Evolutionary conservation across 768 basidiomycete species (phyloP), one percentile per base, ranked within the genome.

Genomic region (Kwoniella dendrophila): DNA sequence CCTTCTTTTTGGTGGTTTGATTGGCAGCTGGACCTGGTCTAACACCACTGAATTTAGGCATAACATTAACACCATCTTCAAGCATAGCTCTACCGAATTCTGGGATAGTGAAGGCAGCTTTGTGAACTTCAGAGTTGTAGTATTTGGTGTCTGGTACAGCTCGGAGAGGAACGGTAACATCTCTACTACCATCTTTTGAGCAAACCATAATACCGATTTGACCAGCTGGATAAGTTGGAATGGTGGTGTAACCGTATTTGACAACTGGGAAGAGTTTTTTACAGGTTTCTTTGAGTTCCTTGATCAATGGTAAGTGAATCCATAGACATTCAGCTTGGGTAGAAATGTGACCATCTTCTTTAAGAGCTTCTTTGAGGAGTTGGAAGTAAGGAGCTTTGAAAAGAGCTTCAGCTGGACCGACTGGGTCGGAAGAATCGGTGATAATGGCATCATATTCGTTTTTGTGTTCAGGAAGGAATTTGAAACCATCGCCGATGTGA

Each of bases 371-470:
- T 77, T 92, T 86, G 59, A 99, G 84, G 34, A 98, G 87, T 79
- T 91, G 85, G 84, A 97, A 99, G 85, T 96, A 99, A 1, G 93
- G 90, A 79, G 93, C 90, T 81, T 98, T 86, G 85, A 99, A 98
- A 67, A 98, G 88, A 24, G 89, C 85, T 45, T 87, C 88, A 45
- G 95, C 95, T 43, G 95, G 95, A 43, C 95, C 95, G 57, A 97
- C 92, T 38, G 95, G 95, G 80, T 98, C 95, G 22, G 93, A 96
- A 20, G 94, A 97, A 80, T 99, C 95, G 65, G 95, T 99, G 82
- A 99, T 90, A 82, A 99, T 98, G 63, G 90, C 91, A 76, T 99
- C 95, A 86, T 95, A 96, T 52, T 86, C 86, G 50, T 86, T 82
- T 70, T 88, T 85, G 81, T 95, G 88, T 52, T 92, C 89, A 12